Evolutionary conservation across 352 stramenopile species (phyloP).

Genomic region (Globisporangium canariense): DNA sequence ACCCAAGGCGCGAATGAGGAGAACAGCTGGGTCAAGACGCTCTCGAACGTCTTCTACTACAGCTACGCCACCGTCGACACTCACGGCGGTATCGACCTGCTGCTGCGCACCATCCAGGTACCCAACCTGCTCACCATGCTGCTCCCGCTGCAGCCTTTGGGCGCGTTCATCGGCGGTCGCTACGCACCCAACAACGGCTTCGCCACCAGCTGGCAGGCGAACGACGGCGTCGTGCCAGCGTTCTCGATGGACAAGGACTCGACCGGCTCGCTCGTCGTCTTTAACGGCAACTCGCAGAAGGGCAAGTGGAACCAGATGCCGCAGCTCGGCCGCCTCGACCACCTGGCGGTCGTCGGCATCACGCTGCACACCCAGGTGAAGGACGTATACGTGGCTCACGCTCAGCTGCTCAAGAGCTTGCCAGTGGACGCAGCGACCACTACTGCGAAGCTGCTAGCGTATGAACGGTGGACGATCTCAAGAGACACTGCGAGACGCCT

Average conservation of each 20-base stretch:
- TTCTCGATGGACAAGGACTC: slow-evolving; percentile 41
- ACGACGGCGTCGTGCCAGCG: slow-evolving; percentile 41
- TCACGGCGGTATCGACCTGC: no score
- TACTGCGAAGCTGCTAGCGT: not conserved
- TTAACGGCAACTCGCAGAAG: slow-evolving; percentile 26
- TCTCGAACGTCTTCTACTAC: slow-evolving; percentile 58
- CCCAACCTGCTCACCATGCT: slow-evolving; percentile 52
- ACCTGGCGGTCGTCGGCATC: slow-evolving; percentile 37
- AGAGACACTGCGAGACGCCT: not conserved
- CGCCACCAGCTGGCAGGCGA: slow-evolving; percentile 35
- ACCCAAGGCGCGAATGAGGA: slow-evolving; percentile 43
- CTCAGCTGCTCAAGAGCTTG: slow-evolving; percentile 25
- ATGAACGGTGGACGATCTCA: not conserved
- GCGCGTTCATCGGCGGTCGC: slow-evolving; percentile 10
- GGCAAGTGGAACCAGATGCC: slow-evolving; percentile 57
- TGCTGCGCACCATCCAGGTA: slow-evolving; percentile 36
- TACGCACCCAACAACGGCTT: slow-evolving; percentile 29
- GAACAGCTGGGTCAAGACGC: slow-evolving; percentile 45
- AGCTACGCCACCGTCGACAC: slow-evolving; percentile 47
- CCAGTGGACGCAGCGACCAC: slow-evolving; percentile 17
- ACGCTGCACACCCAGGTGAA: slow-evolving; percentile 45
- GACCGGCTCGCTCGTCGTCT: slow-evolving; percentile 21
- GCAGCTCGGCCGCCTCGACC: slow-evolving; percentile 41
- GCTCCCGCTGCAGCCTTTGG: slow-evolving; percentile 19
- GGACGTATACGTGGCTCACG: slow-evolving; percentile 31